Base-by-base conservation (phyloP, 2,329 filamentous ascomycete genomes). In the Trichoderma asperellum region DNA sequence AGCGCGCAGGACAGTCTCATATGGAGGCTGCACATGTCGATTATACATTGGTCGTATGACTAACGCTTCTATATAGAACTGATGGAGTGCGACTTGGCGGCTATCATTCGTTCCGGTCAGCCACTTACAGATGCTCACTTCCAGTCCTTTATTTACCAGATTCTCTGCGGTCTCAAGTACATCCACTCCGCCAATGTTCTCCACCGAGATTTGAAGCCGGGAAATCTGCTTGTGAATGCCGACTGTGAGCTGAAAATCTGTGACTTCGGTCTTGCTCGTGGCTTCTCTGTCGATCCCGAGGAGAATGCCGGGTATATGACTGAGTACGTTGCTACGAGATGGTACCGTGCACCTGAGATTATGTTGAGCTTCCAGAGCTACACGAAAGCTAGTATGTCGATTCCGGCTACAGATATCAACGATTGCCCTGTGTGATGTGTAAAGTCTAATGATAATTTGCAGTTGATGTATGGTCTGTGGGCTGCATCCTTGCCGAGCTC, bases 311-410 rank as follows among this genome's bases (percentile, higher is more conserved):
- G 96, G 27, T 99, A 98, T 83, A 98, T 99, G 96, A 99, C 96
- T 12, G 96, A 99, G 83, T 99, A 99, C 77, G 96, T 99, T 68
- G 96, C 96, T 62, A 99, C 96, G 64, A 88, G 96, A 84, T 99
- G 96, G 96, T 99, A 89, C 77, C 86, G 87, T 82, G 96, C 96
- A 4, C 96, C 96, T 5, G 96, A 99, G 82, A 99, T 99, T 76
- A 99, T 99, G 96, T 85, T 99, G 81, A 97, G 94, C 85, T 99
- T 99, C 88, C 95, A 98, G 83, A 97, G 94, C 84, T 99, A 99
- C 82, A 99, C 96, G 77, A 99, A 99, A 93, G 96, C 96, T 75
- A 99, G 96, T 98, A 89, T 69, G 94, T 95, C 8, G 4, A 49
- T 10, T 4, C 40, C 24, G 5, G 34, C 52, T 32, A 18, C 29